Conservation (phyloP, 1,284 basidiomycete genomes). For the Puccinia horiana region DNA sequence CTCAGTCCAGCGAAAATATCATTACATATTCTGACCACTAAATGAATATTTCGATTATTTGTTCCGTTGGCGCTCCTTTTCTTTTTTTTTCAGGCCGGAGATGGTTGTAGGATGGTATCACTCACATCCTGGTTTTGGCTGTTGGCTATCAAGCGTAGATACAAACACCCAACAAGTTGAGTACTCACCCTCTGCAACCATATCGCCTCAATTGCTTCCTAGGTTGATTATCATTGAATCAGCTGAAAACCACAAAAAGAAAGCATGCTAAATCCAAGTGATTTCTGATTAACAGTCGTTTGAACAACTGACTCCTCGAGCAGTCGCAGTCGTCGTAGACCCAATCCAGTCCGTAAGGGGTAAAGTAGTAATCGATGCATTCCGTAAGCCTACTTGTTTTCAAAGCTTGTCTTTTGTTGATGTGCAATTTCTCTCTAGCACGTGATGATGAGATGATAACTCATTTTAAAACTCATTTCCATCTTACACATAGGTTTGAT, state of each 20-base stretch:
- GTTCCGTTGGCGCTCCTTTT: neutral
- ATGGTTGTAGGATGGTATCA: conserved; percentile 99
- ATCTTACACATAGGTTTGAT: conserved; percentile 64
- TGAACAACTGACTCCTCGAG: conserved; percentile 88
- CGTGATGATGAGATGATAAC: neutral
- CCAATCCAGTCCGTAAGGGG: conserved; percentile 99
- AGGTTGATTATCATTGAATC: neutral
- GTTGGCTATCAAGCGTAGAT: conserved; percentile 98
- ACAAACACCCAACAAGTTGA: conserved; percentile 96
- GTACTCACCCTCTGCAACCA: conserved; percentile 23
- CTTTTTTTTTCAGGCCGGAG: conserved; percentile 79
- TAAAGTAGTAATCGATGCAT: conserved; percentile 94
- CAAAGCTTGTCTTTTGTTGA: neutral
- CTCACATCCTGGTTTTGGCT: conserved; percentile 98
- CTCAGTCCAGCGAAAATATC: neutral
- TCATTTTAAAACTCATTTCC: neutral
- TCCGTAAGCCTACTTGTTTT: conserved; percentile 65
- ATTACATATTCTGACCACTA: neutral
- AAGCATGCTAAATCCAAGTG: neutral
- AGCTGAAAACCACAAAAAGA: neutral
- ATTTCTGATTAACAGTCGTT: conserved; percentile 71
- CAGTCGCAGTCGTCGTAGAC: conserved; percentile 96
- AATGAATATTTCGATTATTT: neutral
- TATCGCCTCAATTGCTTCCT: neutral
- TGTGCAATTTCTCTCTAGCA: neutral